Base-by-base conservation (phyloP, 2,329 filamentous ascomycete genomes). In the Blastomyces parvus region DNA sequence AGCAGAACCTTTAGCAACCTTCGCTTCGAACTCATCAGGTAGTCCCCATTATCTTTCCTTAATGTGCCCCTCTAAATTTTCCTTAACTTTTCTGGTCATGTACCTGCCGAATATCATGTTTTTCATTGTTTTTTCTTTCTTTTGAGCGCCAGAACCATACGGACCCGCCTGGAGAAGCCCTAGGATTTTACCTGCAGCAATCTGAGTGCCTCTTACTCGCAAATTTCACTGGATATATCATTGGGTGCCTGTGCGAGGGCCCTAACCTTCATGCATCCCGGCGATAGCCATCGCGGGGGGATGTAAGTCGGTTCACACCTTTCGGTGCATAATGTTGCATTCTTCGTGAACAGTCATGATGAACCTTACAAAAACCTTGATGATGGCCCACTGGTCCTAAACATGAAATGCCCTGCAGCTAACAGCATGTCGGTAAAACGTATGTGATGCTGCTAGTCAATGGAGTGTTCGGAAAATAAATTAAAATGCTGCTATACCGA, bases 311-410 rank as follows among this genome's bases (percentile, higher is more conserved):
- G 71, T 71, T 30, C 48, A 73, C 70, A 70, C 65, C 67, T 69
- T 38, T 42, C 70, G 76, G 71, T 76, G 74, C 67, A 74, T 77
- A 72, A 76, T 76, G 73, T 69, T 73, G 72, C 74, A 74, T 59
- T 58, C 59, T 42, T 44, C 33, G 17, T 61, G 22, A 25, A 46
- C 44, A 55, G 25, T 61, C 46, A 38, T 52, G 38, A 50, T 60
- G 48, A 62, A 55, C 42, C 56, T 52, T 42, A 17, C 36, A 38
- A 38, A 36, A 38, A 13, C 60, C 38, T 33, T 73, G 66, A 33
- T 30, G 46, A 22, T 30, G 46, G 59, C 59, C 46, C 19, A 17
- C 48, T 30, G 30, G 42, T 48, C 27, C 33, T 40, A 25, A 59
- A 48, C 27, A 33, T 13, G 36, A 5, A 40, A 27, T 27, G 67